Evolutionary conservation across 1,284 basidiomycete genomes (phyloP), one percentile per base, ranked within the genome.

Genomic region (Farysia itapuensis): DNA sequence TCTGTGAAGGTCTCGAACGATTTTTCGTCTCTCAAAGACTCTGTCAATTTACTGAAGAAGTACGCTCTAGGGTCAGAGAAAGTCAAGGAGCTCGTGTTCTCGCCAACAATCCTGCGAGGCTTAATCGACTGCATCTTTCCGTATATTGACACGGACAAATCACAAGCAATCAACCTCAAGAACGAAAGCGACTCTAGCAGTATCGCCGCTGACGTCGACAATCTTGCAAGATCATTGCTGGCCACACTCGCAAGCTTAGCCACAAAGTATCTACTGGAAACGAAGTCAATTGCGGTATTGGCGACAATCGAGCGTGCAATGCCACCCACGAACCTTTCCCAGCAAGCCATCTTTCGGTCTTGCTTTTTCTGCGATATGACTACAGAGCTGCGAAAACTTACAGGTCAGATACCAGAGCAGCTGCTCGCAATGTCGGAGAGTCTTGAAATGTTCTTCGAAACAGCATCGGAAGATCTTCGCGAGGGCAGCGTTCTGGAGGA

Each of bases 91-190:
- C 50, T 72, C 9, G 43, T 74, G 18, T 68, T 72, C 38, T 58
- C 70, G 19, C 65, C 71, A 6, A 61, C 58, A 28, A 48, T 70
- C 14, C 60, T 74, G 18, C 56, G 70, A 7, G 39, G 43, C 7
- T 21, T 74, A 21, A 36, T 72, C 22, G 64, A 67, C 16, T 67
- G 67, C 29, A 41, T 72, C 16, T 56, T 50, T 15, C 38, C 51
- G 2, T 43, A 47, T 28, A 28, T 64, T n/a, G n/a, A n/a, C n/a
- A n/a, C n/a, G n/a, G n/a, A n/a, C n/a, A n/a, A n/a, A n/a, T n/a
- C n/a, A n/a, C n/a, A n/a, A n/a, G n/a, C n/a, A n/a, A n/a, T n/a
- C n/a, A n/a, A n/a, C n/a, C n/a, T n/a, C n/a, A n/a, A n/a, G n/a
- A n/a, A n/a, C n/a, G n/a, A n/a, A n/a, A n/a, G n/a, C n/a, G n/a